Evolutionary conservation across 768 basidiomycete genomes (phyloP), one percentile per base, ranked within the genome.

Genomic region (Roridomyces roridus): DNA sequence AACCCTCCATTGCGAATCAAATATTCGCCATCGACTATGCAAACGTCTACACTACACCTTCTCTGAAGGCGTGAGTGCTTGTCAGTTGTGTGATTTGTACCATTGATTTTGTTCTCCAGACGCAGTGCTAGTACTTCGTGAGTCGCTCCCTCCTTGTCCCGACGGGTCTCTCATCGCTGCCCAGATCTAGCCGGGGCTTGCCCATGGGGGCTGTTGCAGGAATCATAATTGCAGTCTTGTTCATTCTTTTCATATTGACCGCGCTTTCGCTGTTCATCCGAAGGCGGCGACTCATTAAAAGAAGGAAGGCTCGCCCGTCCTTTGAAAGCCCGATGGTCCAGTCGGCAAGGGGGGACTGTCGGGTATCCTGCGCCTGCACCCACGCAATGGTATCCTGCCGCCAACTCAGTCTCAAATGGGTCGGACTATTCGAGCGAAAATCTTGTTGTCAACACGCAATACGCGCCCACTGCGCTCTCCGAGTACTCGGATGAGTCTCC

Each of bases 1-100:
- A 55, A 34, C 55, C 60, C 36, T 41, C 60, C 35, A 47, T 62
- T 43, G 49, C 59, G 17, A 61, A 55, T 28, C 51, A 60, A 40
- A 64, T 67, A 11, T 56, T 74, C 26, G 68, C 68, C 6, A 64
- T 74, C 42, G 72, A 74, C 46, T 74, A 67, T 42, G 70, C 71
- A 3, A 58, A 72, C 28, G 59, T 73, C 5, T 73, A 62, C 45
- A 68, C 71, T 1, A 60, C 67, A 3, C 43, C 61, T 4, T 68
- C 72, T 9, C 40, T 69, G 39, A 52, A 65, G 37, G n/a, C 35
- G 61, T 66, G 34, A 51, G 67, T 50, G 40, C 20, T 34, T n/a
- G 40, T 9, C 8, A 45, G 7, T 3, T 15, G 10, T 15, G 11
- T 14, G 18, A 17, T 26, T 36, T 31, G 1, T 31, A 17, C 23